These are phyloP conservation scores for Endoconidiophora polonica DNA, from an alignment of 2,329 filamentous ascomycete species.

Conservation along the genomic window DNA sequence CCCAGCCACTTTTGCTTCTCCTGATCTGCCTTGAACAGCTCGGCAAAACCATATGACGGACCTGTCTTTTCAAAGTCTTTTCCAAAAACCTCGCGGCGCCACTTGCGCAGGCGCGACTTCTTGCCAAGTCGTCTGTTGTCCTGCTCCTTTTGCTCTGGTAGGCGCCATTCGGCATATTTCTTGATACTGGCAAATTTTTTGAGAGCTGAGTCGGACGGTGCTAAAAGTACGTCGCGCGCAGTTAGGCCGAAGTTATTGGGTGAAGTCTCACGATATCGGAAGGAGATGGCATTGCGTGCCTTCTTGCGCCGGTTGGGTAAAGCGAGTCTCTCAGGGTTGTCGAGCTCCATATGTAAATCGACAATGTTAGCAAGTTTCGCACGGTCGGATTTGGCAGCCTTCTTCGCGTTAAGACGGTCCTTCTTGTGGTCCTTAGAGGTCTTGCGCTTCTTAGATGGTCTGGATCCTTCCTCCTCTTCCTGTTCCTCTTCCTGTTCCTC, in stretches of 20 bases:
- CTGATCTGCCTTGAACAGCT: conserved; percentile 17
- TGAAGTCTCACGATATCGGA: conserved; percentile 90
- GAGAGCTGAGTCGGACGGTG: conserved; percentile 68
- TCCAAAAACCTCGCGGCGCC: conserved; percentile 53
- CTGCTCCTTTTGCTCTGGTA: conserved; percentile 72
- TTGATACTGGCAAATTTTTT: conserved; percentile 89
- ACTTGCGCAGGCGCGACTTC: conserved; percentile 78
- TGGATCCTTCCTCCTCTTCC: conserved; percentile 27
- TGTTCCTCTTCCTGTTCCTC: conserved; percentile 22
- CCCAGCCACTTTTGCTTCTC: conserved; percentile 17
- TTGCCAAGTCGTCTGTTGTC: conserved; percentile 83
- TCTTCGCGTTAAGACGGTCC: conserved; percentile 42
- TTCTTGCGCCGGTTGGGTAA: conserved; percentile 14
- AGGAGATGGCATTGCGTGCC: conserved; percentile 26
- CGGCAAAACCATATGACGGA: conserved; percentile 41
- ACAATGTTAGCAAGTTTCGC: conserved; percentile 73
- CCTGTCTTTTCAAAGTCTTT: conserved; percentile 38
- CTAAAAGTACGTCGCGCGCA: conserved; percentile 71
- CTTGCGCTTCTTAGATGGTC: conserved; percentile 39
- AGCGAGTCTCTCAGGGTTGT: conserved; percentile 40
- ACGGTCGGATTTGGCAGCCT: conserved; percentile 62
- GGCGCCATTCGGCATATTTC: conserved; percentile 81
- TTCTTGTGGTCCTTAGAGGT: conserved; percentile 44
- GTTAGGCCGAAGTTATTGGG: conserved; percentile 82
- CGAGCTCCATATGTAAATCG: conserved; percentile 62